Conservation (phyloP, 768 basidiomycete genomes). For the Paxillus ammoniavirescens region DNA sequence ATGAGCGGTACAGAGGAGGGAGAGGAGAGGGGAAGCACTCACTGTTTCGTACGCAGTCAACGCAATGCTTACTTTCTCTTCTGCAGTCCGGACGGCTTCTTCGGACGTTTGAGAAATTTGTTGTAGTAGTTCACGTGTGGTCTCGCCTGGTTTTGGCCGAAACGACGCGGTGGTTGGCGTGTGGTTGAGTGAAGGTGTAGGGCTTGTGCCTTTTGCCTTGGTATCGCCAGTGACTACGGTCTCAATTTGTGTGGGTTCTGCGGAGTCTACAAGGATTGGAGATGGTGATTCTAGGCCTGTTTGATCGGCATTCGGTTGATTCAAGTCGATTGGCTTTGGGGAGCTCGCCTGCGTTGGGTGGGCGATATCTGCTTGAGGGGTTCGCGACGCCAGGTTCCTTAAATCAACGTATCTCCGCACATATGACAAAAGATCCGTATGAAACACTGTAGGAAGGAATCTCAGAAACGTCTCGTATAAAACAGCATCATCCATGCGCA, state of each 20-base stretch:
- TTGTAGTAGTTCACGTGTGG: slow-evolving; percentile 51
- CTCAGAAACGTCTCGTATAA: background rate
- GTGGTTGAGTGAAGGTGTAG: background rate
- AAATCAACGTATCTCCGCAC: slow-evolving; percentile 48
- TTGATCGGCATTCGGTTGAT: background rate
- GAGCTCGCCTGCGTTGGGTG: background rate
- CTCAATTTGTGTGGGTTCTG: background rate
- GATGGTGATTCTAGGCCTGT: background rate
- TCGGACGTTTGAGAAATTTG: slow-evolving; percentile 59
- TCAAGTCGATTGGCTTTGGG: background rate
- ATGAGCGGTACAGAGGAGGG: background rate
- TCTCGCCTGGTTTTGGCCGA: slow-evolving; percentile 27
- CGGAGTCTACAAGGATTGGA: slow-evolving; percentile 8
- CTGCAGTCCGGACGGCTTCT: slow-evolving; percentile 58
- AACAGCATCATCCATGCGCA: slow-evolving; percentile 26
- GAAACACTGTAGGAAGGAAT: slow-evolving; percentile 34
- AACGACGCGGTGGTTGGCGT: background rate
- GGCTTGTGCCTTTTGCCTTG: background rate
- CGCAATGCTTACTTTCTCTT: slow-evolving; percentile 79
- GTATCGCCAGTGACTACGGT: background rate
- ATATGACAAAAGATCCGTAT: slow-evolving; percentile 40
- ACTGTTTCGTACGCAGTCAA: slow-evolving; percentile 71
- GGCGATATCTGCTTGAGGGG: background rate
- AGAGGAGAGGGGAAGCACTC: slow-evolving; percentile 20
- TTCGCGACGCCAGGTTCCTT: slow-evolving; percentile 22